phyloP scores from a whole-genome alignment of 1,284 basidiomycete genomes.

The Trametes hirsuta region DNA sequence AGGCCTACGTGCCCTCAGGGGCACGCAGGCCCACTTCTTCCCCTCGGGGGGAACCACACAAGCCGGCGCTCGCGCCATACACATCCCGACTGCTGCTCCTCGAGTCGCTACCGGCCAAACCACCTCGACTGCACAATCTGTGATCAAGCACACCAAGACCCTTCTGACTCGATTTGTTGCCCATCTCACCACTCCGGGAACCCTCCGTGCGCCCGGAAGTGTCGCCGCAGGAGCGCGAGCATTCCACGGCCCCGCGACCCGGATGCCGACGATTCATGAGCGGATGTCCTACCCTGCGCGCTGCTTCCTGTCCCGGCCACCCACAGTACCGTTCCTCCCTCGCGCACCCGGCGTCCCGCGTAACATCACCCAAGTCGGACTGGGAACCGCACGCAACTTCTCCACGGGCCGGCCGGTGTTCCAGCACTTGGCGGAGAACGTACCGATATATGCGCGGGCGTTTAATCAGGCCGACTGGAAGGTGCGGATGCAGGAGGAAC shows the following conservation, averaged over 20 bases:
- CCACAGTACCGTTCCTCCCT: slow-evolving; percentile 54
- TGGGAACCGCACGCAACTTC: slow-evolving; percentile 75
- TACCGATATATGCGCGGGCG: slow-evolving; percentile 68
- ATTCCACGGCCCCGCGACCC: slow-evolving; percentile 38
- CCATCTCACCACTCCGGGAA: slow-evolving; percentile 60
- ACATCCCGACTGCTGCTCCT: slow-evolving; percentile 43
- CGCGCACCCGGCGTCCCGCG: slow-evolving; percentile 52
- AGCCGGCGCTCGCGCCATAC: slow-evolving; percentile 43
- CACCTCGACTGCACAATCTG: slow-evolving; percentile 45
- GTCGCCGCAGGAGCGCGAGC: slow-evolving; percentile 37
- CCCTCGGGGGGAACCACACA: slow-evolving; percentile 21
- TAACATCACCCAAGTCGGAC: slow-evolving; percentile 63
- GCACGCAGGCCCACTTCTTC: slow-evolving; percentile 36
- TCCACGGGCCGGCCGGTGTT: slow-evolving; percentile 72
- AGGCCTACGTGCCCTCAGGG: slow-evolving; percentile 46
- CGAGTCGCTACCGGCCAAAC: slow-evolving; percentile 21
- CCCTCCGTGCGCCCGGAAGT: slow-evolving; percentile 40
- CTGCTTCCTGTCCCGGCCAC: slow-evolving; percentile 46
- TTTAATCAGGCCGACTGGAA: slow-evolving; percentile 75
- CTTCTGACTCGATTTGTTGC: slow-evolving; percentile 58
- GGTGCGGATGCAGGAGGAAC: slow-evolving; percentile 50
- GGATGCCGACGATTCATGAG: slow-evolving; percentile 38
- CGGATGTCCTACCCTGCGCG: slow-evolving; percentile 50
- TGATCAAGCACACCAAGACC: slow-evolving; percentile 57
- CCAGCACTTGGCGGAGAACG: slow-evolving; percentile 75